Base-by-base conservation (phyloP, 371 early-diverging fungal genomes). In the Mucor ambiguus region DNA sequence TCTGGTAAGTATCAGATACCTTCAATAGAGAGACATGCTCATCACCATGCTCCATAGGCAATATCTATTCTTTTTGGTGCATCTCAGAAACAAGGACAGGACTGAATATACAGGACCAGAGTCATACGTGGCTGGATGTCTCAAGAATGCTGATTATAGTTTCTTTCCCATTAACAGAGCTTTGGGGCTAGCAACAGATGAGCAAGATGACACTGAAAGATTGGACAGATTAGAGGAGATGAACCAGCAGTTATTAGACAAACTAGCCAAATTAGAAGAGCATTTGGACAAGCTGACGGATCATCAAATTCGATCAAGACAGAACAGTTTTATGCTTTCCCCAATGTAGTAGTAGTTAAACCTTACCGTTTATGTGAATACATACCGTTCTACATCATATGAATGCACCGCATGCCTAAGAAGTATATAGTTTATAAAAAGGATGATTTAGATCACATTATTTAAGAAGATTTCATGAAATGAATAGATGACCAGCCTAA, bases 91-190 rank as follows among this genome's bases (percentile, higher is more conserved):
- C 48, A 86, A 86, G 70, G 84, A 84, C 67, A 61, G 69, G 49
- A 85, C 87, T 3, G 87, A 86, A 71, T 85, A 82, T 52, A 86
- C 85, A 0, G 83, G 85, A 0, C 87, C 85, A 54, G 85, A 85
- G 28, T 82, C 87, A 0, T 85, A 82, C 63, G 82, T 86, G 1
- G 70, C 80, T 8, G 79, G 75, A 9, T 79, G 78, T 37, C 68
- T 86, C 1, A 79, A 74, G 11, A 71, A 81, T 44, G 69, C 76
- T 35, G 82, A 86, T 48, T 73, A 83, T 37, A 75, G 76, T 28
- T 85, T 83, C 72, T 85, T 86, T 57, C 87, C 87, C 12, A 77
- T 86, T 61, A 85, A 85, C 62, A 73, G 83, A 16, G 87, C 87
- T 0, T 57, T 86, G n/a, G 77, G 78, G 7, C 69, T 86, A 11